A percentile compares a stretch with the other conserved stretches of the same genome.
Evolutionary conservation across 257 asterid genomes (phyloP).

Genomic region (Lithospermum erythrorhizon): DNA sequence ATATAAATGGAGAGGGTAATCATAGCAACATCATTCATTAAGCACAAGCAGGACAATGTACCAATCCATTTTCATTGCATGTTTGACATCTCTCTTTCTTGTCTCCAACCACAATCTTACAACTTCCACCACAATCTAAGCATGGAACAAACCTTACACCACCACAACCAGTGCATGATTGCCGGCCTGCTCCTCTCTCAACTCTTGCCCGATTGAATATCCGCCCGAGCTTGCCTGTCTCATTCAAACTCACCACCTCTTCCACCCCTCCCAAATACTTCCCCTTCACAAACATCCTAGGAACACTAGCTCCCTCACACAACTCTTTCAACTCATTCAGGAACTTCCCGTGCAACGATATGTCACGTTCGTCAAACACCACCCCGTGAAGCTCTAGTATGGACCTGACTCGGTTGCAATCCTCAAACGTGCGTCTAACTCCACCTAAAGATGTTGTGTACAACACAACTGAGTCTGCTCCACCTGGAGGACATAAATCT

Average conservation of each 20-base stretch:
- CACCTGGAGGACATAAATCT: slow-evolving; percentile 71
- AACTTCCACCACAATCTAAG: slow-evolving; percentile 74
- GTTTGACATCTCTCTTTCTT: slow-evolving; percentile 24
- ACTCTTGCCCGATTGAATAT: slow-evolving; percentile 67
- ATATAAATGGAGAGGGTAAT: neutral
- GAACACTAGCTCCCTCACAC: slow-evolving; percentile 50
- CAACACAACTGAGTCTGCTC: slow-evolving; percentile 58
- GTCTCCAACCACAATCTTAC: slow-evolving; percentile 43
- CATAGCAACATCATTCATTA: slow-evolving; percentile 4
- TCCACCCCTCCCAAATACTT: slow-evolving; percentile 77
- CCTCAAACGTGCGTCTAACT: slow-evolving; percentile 74
- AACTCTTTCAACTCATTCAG: slow-evolving; percentile 44
- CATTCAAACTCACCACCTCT: slow-evolving; percentile 64
- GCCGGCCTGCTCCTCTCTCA: slow-evolving; percentile 80
- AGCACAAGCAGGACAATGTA: slow-evolving; percentile 27
- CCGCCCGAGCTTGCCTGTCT: slow-evolving; percentile 55
- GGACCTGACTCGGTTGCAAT: slow-evolving; percentile 52
- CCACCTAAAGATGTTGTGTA: slow-evolving; percentile 91
- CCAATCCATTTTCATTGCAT: slow-evolving; percentile 39
- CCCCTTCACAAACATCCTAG: slow-evolving; percentile 86
- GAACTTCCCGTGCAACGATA: slow-evolving; percentile 61
- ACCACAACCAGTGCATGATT: slow-evolving; percentile 80
- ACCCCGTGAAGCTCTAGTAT: slow-evolving; percentile 60
- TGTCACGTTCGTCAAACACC: slow-evolving; percentile 83
- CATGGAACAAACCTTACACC: slow-evolving; percentile 89